Evolutionary conservation across 495 filamentous ascomycete genomes (phyloP), one percentile per base, ranked within the genome.

Genomic region (Penicilliopsis zonata): DNA sequence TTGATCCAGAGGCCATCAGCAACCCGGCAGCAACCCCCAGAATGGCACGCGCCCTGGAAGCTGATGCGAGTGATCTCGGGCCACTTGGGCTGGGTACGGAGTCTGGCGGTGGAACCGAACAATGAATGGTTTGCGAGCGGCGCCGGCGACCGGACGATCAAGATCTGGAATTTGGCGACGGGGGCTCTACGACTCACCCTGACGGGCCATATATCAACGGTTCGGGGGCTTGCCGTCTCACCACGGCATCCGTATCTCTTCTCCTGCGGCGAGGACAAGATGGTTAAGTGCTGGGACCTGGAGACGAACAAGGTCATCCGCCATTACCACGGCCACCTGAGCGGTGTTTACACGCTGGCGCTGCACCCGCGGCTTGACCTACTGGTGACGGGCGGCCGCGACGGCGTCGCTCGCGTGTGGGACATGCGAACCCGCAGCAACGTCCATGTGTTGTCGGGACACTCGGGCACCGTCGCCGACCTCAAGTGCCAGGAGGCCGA

Each of bases 241-340:
- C 82, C 86, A 10, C 67, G 92, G 31, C 92, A 99, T 55, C 92
- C 92, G 2, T 99, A 99, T 52, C 71, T 99, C 20, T 99, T 96
- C 57, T 93, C 84, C 9, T 96, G 92, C 44, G 92, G 83, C 31
- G 92, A 99, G 56, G 92, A 99, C 54, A 99, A 99, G 70, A 95
- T 94, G 86, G 92, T 99, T 21, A 96, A 96, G 59, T 96, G 92
- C 63, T 99, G 92, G 92, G 92, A 99, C 63, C 57, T 99, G 43
- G 92, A 99, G 52, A 90, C 84, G 5, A 99, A 99, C 55, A 94
- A 93, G 57, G 92, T 99, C 34, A 99, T 99, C 45, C 72, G 90
- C 19, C 88, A 99, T 55, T 96, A 96, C 57, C 92, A 99, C 59
- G 92, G 92, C 12, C 92, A 99, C 59, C 65, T 99, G 3, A 92